phyloP scores from a whole-genome alignment of 305 asterid genomes.

The Solanum hybrid region DNA sequence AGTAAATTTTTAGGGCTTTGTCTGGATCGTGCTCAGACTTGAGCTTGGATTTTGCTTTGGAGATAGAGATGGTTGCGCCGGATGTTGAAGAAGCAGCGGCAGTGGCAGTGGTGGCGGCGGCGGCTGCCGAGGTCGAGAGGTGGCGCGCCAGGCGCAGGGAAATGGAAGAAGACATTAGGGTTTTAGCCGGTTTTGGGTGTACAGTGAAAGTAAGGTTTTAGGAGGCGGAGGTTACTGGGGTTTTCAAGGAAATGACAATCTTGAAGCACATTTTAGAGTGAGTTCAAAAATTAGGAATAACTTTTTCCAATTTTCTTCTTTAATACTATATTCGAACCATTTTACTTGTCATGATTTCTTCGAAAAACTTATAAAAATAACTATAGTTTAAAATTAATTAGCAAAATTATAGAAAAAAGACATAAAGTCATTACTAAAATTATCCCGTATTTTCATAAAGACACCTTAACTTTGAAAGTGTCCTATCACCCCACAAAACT shows the following conservation, averaged over 20 bases:
- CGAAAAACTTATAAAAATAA: too few species aligned
- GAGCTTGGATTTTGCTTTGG: slow-evolving; percentile 44
- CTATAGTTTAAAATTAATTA: too few species aligned
- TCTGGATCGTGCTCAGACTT: slow-evolving; percentile 47
- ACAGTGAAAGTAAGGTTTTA: neutral
- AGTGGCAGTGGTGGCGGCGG: slow-evolving; percentile 1
- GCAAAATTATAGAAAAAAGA: too few species aligned
- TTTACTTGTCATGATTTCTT: too few species aligned
- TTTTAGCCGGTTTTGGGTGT: slow-evolving; percentile 14
- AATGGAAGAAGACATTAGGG: slow-evolving; percentile 28
- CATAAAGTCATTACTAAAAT: too few species aligned
- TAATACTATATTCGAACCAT: too few species aligned
- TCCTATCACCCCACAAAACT: too few species aligned
- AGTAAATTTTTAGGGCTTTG: slow-evolving; percentile 56
- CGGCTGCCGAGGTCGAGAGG: slow-evolving; percentile 25
- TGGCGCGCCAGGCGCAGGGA: slow-evolving; percentile 53
- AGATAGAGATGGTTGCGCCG: slow-evolving; percentile 26
- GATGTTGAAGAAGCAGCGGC: slow-evolving; percentile 16
- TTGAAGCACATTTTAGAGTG: neutral
- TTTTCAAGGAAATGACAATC: neutral
- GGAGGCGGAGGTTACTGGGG: neutral
- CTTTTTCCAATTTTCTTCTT: neutral
- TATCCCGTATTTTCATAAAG: too few species aligned
- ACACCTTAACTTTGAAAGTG: too few species aligned
- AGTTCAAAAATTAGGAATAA: neutral